Conservation (phyloP, 768 basidiomycete species). For the Auriscalpium orientale region DNA sequence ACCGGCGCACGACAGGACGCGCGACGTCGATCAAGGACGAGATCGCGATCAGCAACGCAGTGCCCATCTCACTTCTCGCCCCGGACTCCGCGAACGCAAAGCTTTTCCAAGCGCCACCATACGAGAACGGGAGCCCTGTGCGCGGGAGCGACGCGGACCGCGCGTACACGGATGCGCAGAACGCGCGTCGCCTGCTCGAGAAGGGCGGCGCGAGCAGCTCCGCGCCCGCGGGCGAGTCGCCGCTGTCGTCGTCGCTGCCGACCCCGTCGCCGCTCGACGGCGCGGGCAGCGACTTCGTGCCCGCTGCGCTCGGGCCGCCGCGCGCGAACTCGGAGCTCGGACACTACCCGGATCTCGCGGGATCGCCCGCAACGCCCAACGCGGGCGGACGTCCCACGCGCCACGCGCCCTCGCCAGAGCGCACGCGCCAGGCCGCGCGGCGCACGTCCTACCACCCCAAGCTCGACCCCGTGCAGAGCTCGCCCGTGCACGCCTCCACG, state of each 20-base stretch:
- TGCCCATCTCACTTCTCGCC: constrained; percentile 51
- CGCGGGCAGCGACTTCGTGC: constrained; percentile 15
- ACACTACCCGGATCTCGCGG: constrained; percentile 63
- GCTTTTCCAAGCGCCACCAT: constrained; percentile 42
- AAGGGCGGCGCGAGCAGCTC: constrained; percentile 20
- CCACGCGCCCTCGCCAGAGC: constrained; percentile 47
- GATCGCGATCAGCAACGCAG: constrained; percentile 41
- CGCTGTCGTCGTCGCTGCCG: constrained; percentile 56
- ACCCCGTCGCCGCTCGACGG: constrained; percentile 36
- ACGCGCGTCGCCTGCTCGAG: constrained; percentile 35
- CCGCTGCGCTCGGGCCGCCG: constrained; percentile 23
- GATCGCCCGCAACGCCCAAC: constrained; percentile 20
- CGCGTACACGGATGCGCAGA: constrained; percentile 29
- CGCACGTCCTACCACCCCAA: constrained; percentile 63
- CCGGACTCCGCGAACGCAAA: constrained; percentile 52
- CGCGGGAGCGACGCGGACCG: constrained; percentile 36
- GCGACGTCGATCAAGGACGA: constrained; percentile 48
- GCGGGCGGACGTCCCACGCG: constrained; percentile 21
- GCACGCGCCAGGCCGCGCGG: constrained; percentile 47
- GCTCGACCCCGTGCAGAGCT: constrained; percentile 40
- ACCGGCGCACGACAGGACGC: constrained; percentile 21
- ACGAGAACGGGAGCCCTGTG: constrained; percentile 20
- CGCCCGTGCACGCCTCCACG: constrained; percentile 32
- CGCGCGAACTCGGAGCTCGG: constrained; percentile 79
- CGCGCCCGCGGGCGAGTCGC: constrained; percentile 42